These are phyloP conservation scores for Elymus sibiricus DNA, from an alignment of 176 grass and related monocot genomes.

Conservation along the genomic window DNA sequence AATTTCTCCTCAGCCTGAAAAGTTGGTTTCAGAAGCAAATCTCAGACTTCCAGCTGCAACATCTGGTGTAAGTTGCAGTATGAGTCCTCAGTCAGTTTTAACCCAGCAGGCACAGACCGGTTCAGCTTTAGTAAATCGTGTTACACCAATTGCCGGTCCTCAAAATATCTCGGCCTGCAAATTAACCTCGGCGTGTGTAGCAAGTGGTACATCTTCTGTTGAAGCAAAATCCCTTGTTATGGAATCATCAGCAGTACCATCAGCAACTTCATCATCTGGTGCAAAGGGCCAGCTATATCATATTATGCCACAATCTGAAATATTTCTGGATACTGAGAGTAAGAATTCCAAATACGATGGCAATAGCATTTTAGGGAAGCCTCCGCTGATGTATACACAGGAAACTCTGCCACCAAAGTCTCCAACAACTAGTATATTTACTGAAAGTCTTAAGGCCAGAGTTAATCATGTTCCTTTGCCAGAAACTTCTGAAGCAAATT, in stretches of 20 bases:
- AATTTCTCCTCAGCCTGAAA: slow-evolving; percentile 6
- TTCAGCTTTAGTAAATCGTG: slow-evolving; percentile 23
- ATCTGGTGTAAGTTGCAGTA: slow-evolving; percentile 21
- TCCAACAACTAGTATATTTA: not conserved
- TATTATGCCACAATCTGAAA: not conserved
- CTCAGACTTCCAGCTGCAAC: slow-evolving; percentile 2
- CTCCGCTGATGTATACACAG: slow-evolving; percentile 22
- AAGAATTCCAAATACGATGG: slow-evolving; percentile 19
- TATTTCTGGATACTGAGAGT: not conserved
- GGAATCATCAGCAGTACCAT: slow-evolving; percentile 11
- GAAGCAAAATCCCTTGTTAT: slow-evolving; percentile 18
- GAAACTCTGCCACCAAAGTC: slow-evolving; percentile 28
- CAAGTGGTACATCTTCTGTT: slow-evolving; percentile 1
- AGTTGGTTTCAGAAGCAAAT: slow-evolving; percentile 14
- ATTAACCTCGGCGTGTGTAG: not conserved
- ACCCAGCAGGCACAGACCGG: slow-evolving; percentile 8
- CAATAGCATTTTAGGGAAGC: slow-evolving; percentile 37
- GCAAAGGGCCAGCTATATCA: not conserved
- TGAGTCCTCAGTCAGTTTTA: slow-evolving; percentile 1
- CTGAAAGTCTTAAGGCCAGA: slow-evolving; percentile 13
- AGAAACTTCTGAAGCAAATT: slow-evolving; percentile 20
- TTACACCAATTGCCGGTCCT: slow-evolving; percentile 10
- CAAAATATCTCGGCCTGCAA: slow-evolving; percentile 10
- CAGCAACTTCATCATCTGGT: slow-evolving; percentile 10
- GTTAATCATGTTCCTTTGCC: slow-evolving; percentile 12